Conservation (phyloP, 805 yeast genomes). For the Yarrowia hollandica region DNA sequence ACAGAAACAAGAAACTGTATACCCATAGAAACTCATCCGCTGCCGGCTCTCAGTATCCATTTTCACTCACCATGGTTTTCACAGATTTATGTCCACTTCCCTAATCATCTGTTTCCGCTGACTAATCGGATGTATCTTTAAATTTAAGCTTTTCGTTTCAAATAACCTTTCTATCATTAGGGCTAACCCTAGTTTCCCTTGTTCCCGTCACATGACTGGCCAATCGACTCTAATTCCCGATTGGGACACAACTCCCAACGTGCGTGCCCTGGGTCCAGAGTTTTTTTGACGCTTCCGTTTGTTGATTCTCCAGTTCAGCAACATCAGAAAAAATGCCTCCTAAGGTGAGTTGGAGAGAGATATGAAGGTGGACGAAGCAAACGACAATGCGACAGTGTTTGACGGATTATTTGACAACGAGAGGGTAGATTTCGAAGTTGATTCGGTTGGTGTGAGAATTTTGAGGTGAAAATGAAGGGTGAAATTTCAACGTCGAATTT, state of each 20-base stretch:
- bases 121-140: no score
- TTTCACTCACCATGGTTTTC: not conserved
- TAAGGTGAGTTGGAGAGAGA: slow-evolving; percentile 32
- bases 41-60: no score
- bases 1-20: no score
- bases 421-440: no score
- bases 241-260: slow-evolving; percentile 18
- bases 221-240: slow-evolving; percentile 10
- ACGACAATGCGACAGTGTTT: not conserved
- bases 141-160: not conserved
- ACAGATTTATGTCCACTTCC: no score
- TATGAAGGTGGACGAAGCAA: not conserved
- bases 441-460: no score
- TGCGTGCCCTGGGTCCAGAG: slow-evolving; percentile 12
- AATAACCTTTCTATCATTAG: not conserved
- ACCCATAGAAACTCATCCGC: no score
- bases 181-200: not conserved
- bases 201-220: not conserved
- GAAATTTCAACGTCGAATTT: no score
- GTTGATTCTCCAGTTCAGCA: slow-evolving; percentile 28
- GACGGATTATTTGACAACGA: no score
- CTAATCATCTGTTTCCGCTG: no score
- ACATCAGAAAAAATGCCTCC: slow-evolving; percentile 36
- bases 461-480: no score
- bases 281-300: slow-evolving; percentile 20